Evolutionary conservation across 768 basidiomycete species (phyloP), one percentile per base, ranked within the genome.

Genomic region (Grammothele lineata): DNA sequence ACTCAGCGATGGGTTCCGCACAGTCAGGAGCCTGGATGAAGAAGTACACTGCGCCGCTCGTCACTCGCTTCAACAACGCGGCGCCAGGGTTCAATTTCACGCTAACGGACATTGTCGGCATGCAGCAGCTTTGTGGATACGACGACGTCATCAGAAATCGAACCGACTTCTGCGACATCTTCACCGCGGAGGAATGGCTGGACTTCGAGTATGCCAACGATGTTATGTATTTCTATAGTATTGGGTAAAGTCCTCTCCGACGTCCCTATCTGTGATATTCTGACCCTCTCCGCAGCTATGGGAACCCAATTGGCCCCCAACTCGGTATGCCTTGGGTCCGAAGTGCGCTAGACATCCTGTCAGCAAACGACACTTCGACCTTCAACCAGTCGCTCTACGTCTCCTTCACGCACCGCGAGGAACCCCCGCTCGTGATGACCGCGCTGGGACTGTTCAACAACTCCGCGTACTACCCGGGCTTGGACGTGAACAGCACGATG

Each of bases 361-460:
- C 45, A 24, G 41, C 51, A 6, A 52, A 52, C 42, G 46, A 47
- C 41, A 52, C 45, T 10, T 10, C 23, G 8, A 44, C 37, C 15
- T 52, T 43, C 51, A 47, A 45, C 27, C 55, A 57, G 30, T 27
- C 48, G 19, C 52, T 57, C 32, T 54, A 54, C 46, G 11, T 57
- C 18, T 53, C 52, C 43, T 57, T 57, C 49, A 37, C 48, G 9
- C 55, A 57, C 40, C 52, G 55, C 34, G 55, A 57, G 35, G 52
- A 57, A 30, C 55, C 55, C 14, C 55, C 55, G 23, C 47, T 57
- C 35, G 40, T 57, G 23, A 41, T 57, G 15, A 57, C 55, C 38
- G 55, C 55, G 35, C 55, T 57, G 36, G 43, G 43, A 18, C 52
- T 57, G 14, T 57, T 57, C 52, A 57, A 57, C 47, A 57, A 53